Base-by-base conservation (phyloP, 371 early-diverging fungal genomes). In the Mortierella sp. region DNA sequence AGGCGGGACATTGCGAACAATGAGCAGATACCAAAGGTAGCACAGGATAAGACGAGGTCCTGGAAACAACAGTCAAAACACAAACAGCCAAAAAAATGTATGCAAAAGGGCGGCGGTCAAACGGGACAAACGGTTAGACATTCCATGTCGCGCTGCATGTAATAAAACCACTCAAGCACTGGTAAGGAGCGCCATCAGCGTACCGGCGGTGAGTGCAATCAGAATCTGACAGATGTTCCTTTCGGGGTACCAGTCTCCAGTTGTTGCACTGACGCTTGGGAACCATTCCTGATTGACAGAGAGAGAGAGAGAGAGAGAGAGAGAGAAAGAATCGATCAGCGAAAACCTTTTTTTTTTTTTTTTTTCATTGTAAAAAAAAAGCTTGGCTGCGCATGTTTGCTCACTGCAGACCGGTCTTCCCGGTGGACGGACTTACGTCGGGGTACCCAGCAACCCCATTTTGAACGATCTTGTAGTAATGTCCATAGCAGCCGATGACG, bases 211-310 rank as follows among this genome's bases (percentile, higher is more conserved):
- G 58, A 93, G 74, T 7, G 94, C 95, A 74, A 93, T 93, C 30
- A 93, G 76, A 37, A 94, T 85, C 83, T 94, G 94, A 62, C 94
- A 94, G 25, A 94, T 82, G 57, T 87, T 88, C 30, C 93, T 84
- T 7, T 90, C 94, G 5, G 93, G 95, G 74, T 92, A 94, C 70
- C 93, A 77, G 75, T 94, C 95, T 58, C 95, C 95, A 26, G 92
- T 94, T 3, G 92, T 88, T 0, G 94, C 93, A 68, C 91, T 92
- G 0, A 94, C 93, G 70, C 93, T 94, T 51, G 95, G 95, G 62
- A 94, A 93, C 94, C 93, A 92, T 85, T 94, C 93, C 86, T 94
- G 81, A 44, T 47, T 29, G 25, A 53, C 53, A 2, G 0, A 55
- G 19, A 29, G 28, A 19, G 16, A 12, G 12, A 26, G n/a, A 53